Evolutionary conservation across 129 eudicot species (phyloP), one percentile per base, ranked within the genome.

Genomic region (Artemisia argyi): DNA sequence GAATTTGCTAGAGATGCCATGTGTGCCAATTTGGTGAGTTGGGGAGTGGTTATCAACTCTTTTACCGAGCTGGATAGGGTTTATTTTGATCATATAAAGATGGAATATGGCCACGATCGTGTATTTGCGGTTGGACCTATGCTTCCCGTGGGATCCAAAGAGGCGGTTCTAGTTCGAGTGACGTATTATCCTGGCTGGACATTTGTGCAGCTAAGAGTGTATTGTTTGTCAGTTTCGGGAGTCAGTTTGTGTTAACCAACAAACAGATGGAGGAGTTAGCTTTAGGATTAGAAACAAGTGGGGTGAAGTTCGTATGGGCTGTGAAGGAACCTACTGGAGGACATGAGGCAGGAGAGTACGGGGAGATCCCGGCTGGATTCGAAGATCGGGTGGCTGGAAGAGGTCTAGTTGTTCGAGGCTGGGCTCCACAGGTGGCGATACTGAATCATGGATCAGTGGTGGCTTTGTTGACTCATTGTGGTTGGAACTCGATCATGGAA

Each of bases 51-150:
- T 11, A 71, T 90, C 50, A 90, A 90, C 81, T 67, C 91, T 61
- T 85, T 87, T 48, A 20, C 32, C 9, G 86, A 66, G 69, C 47
- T 90, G 76, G 97, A 90, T 60, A 59, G 58, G 2, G 73, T 74
- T 59, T 82, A 87, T 60, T 49, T 87, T 69, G 84, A 81, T 9
- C 72, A 83, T 35, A 24, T 85, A 59, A 74, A 32, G 19, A 28
- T 35, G 14, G 55, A 61, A 2, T 7, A 80, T 66, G 89, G 91
- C 4, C 85, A 85, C 32, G 76, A 81, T 8, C 66, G 91, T 12
- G 86, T 90, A 14, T 87, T 87, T 85, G 66, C 87, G 9, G 80
- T 90, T 51, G 94, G 97, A 16, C 97, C 94, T 0, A 65, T 90
- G 5, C 72, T 81, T 0, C 87, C 85, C 5, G 68, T 74, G 0